Evolutionary conservation across 2,329 filamentous ascomycete genomes (phyloP), one percentile per base, ranked within the genome.

Genomic region (Achaetomium macrosporum): DNA sequence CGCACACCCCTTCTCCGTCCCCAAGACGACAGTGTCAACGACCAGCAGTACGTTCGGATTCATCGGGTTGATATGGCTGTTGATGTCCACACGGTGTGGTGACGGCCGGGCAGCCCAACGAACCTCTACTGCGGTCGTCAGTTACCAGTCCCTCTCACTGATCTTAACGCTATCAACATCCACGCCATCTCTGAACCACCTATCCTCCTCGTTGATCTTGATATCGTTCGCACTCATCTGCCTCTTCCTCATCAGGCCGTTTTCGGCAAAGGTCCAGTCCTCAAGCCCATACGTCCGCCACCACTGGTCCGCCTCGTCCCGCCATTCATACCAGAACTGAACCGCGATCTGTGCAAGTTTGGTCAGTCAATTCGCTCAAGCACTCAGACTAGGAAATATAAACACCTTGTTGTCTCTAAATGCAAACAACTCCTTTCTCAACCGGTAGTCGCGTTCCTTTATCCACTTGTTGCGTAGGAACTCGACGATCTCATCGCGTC

Each of bases 261-360:
- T 79, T 1, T 77, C 73, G 0, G 81, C 82, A 68, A 88, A 89
- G 0, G 85, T 89, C 86, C 85, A 89, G 64, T 90, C 85, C 64
- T 90, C 86, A 11, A 95, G 77, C 0, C 90, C 90, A 64, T 95
- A 95, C 42, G 86, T 90, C n/a, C 88, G 77, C 77, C 86, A 91
- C 89, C 89, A 95, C 66, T 88, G 83, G 36, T 86, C 84, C 1
- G 75, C 61, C 8, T 71, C 70, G 63, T 92, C 87, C 58, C 83
- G 78, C 70, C 83, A 91, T 68, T 95, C 86, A 63, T 92, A 95
- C 89, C 89, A 95, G 67, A 93, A 95, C 65, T 95, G 88, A 19
- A 95, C 90, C 1, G 89, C 89, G 58, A 91, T 92, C 69, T 82
- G 43, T 3, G 16, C n/a, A 9, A 17, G 6, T 39, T 29, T 45